Evolutionary conservation across 2,329 filamentous ascomycete genomes (phyloP).

Genomic region (Neonectria neomacrospora): DNA sequence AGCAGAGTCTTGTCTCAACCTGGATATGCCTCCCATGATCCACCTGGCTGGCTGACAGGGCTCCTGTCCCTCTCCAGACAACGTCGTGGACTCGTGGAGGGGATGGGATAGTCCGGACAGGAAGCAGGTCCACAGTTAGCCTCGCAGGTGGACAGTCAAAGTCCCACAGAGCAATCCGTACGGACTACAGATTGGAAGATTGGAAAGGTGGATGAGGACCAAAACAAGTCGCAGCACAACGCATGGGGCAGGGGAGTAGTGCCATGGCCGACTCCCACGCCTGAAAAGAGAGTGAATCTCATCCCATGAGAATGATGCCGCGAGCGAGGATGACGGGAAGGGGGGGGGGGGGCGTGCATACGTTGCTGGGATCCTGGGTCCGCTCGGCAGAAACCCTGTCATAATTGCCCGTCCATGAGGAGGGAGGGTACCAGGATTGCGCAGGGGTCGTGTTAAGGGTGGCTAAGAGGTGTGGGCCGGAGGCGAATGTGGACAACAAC

Average conservation of each 20-base stretch:
- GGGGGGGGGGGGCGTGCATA: background rate
- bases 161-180: constrained; percentile 16
- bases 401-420: constrained; percentile 4
- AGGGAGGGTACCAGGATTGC: constrained; percentile 9
- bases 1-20: constrained; percentile 40
- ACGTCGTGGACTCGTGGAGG: constrained; percentile 35
- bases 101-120: constrained; percentile 12
- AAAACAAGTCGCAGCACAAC: constrained; percentile 3
- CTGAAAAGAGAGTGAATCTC: background rate
- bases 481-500: constrained; percentile 28
- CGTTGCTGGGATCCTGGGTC: constrained; percentile 13
- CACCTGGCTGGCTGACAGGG: constrained; percentile 43
- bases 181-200: background rate
- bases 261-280: background rate
- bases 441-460: constrained; percentile 38
- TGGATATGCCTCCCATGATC: constrained; percentile 42
- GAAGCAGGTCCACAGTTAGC: constrained; percentile 40
- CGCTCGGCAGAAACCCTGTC: constrained; percentile 18
- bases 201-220: constrained; percentile 2
- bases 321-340: background rate
- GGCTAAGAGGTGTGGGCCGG: constrained; percentile 42
- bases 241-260: constrained; percentile 4
- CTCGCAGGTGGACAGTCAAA: constrained; percentile 33
- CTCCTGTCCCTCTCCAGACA: constrained; percentile 22
- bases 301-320: background rate